Percentiles rank a stretch among this genome's conserved stretches.
Conservation (phyloP, 2,329 filamentous ascomycete species). For the Calonectria multiphialidica region DNA sequence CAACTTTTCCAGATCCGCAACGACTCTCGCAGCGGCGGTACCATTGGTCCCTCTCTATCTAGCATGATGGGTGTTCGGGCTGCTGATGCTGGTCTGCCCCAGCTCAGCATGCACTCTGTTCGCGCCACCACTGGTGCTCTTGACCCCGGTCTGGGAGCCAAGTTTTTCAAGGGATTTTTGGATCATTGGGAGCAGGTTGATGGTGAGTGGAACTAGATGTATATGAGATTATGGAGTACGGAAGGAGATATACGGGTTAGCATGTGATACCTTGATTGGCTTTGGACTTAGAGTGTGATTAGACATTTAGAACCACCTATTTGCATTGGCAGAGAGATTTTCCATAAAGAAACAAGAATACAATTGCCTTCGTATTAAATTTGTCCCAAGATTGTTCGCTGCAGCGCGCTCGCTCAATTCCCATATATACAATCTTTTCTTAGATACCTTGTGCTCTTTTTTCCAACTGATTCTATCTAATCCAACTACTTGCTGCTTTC, state of each 20-base stretch:
- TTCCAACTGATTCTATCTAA: background rate
- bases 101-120: conserved; percentile 95
- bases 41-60: conserved; percentile 92
- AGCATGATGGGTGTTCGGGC: conserved; percentile 83
- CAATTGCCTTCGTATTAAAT: background rate
- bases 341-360: background rate
- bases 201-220: conserved; percentile 72
- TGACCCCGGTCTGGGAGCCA: conserved; percentile 89
- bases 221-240: conserved; percentile 11
- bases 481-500: background rate
- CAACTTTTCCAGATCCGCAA: conserved; percentile 97
- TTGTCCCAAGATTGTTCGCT: background rate
- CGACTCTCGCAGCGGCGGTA: conserved; percentile 89
- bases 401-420: background rate
- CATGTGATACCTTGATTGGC: conserved; percentile 24
- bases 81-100: conserved; percentile 89
- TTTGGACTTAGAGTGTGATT: conserved; percentile 13
- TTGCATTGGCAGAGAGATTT: background rate
- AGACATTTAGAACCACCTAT: background rate
- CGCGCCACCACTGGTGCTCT: conserved; percentile 87
- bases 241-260: background rate
- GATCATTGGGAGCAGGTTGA: conserved; percentile 90
- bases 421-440: background rate
- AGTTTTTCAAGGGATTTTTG: conserved; percentile 90
- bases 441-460: background rate